Evolutionary conservation across 2,329 filamentous ascomycete species (phyloP).

Genomic region (Alternaria tenuissima): DNA sequence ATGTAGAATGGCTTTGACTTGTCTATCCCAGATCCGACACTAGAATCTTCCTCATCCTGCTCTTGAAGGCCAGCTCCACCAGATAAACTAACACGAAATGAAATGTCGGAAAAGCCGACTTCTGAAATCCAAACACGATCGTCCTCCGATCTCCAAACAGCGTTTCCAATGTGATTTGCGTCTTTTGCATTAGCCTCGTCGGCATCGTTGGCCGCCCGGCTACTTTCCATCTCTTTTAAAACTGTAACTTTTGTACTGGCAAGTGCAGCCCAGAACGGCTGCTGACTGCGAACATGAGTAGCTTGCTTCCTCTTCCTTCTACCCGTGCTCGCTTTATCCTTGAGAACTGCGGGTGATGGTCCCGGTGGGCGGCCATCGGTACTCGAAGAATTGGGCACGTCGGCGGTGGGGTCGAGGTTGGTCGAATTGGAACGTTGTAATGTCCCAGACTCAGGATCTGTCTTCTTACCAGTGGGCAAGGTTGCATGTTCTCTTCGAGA

Average conservation of each 20-base stretch:
- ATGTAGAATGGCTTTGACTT: conserved; percentile 79
- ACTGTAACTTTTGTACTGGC: conserved; percentile 97
- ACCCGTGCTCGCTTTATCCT: conserved; percentile 68
- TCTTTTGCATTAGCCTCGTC: conserved; percentile 78
- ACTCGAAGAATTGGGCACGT: conserved; percentile 55
- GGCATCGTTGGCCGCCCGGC: conserved; percentile 76
- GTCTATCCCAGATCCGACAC: conserved; percentile 64
- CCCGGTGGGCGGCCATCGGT: conserved; percentile 60
- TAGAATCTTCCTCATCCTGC: conserved; percentile 50
- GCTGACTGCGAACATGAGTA: conserved; percentile 86
- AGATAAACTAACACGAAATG: conserved; percentile 76
- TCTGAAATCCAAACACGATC: conserved; percentile 83
- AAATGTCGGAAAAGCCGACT: conserved; percentile 78
- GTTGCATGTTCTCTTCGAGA: conserved; percentile 48
- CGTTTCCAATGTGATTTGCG: conserved; percentile 78
- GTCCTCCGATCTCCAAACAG: conserved; percentile 73
- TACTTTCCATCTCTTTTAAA: conserved; percentile 80
- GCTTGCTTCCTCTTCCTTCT: conserved; percentile 93
- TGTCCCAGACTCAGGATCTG: conserved; percentile 68
- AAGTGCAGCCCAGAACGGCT: conserved; percentile 92
- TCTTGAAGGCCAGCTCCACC: conserved; percentile 53
- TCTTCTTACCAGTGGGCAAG: conserved; percentile 50
- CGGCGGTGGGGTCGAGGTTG: conserved; percentile 58
- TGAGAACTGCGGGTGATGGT: conserved; percentile 60
- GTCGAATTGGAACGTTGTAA: conserved; percentile 46